Evolutionary conservation across 371 early-diverging fungal genomes (phyloP), one percentile per base, ranked within the genome.

Genomic region (Smittium mucronatum): DNA sequence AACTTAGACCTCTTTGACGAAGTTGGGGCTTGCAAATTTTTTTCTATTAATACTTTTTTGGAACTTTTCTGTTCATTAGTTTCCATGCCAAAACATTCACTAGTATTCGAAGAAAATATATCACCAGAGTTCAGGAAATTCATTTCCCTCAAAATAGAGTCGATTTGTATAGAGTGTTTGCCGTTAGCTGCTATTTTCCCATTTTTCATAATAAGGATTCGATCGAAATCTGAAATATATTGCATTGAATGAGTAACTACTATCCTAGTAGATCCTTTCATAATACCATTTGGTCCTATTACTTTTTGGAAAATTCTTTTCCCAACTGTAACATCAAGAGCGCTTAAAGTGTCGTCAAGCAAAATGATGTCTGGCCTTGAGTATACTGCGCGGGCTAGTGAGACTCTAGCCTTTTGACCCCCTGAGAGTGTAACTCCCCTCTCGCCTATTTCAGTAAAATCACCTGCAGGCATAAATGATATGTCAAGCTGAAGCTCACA

Each of bases 271-370:
- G 16, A 2, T 2, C 26, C 32, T 5, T 64, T 11, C 26, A 64
- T 5, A 11, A 64, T 2, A 21, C 64, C 64, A 34, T 15, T 26
- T 15, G 34, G 34, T 2, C 64, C 64, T 8, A 64, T 64, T 15
- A 64, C 64, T 26, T 31, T 15, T 5, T 64, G 11, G 21, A 68
- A 47, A 61, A 68, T 5, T 16, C 34, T 5, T n/a, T 47, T 33
- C 5, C 59, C 68, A 58, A 63, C 81, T 47, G 71, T 70, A n/a
- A 79, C 79, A 73, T 89, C 90, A 1, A 91, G 87, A 16, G 90
- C 89, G 33, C 84, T 79, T 17, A 91, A 78, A 2, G 86, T 83
- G 70, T 87, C 87, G 60, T 90, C 90, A 64, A 89, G 72, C 11
- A 88, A 66, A 30, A 83, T 82, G 57, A 86, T 75, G 59, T 81